phyloP scores from a whole-genome alignment of 2,329 filamentous ascomycete species.

The Cryphonectria radicalis region DNA sequence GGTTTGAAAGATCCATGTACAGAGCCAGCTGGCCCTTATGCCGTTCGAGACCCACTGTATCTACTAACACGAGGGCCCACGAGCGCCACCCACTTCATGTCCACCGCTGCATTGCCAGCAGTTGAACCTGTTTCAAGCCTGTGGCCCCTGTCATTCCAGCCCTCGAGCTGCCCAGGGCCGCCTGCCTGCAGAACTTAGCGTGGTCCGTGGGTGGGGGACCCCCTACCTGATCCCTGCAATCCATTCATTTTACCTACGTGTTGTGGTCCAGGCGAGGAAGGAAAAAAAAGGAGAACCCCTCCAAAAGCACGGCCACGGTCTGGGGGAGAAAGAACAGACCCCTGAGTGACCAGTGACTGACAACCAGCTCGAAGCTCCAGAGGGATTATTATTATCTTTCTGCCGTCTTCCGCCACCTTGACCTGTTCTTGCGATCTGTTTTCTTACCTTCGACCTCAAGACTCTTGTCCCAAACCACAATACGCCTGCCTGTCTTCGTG shows the following conservation, averaged over 20 bases:
- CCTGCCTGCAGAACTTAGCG: slow-evolving; percentile 5
- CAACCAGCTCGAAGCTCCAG: slow-evolving; percentile 20
- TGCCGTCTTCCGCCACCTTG: slow-evolving; percentile 10
- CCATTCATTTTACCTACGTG: slow-evolving; percentile 12
- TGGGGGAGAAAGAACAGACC: slow-evolving; percentile 20
- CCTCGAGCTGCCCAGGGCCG: slow-evolving; percentile 9
- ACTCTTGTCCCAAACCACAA: slow-evolving; percentile 8
- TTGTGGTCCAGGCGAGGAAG: neutral
- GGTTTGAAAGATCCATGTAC: slow-evolving; percentile 11
- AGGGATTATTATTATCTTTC: slow-evolving; percentile 16
- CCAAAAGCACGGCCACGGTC: slow-evolving; percentile 21
- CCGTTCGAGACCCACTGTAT: slow-evolving; percentile 9
- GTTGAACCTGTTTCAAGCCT: slow-evolving; percentile 19
- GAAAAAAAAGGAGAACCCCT: slow-evolving; percentile 22
- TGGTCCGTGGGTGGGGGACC: slow-evolving; percentile 16
- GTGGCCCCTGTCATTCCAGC: slow-evolving; percentile 18
- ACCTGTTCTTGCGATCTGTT: slow-evolving; percentile 16
- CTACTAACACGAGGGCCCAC: slow-evolving; percentile 22
- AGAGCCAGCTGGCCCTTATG: slow-evolving; percentile 14
- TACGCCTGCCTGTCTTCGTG: slow-evolving; percentile 13
- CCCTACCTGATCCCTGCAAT: slow-evolving; percentile 6
- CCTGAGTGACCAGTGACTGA: slow-evolving; percentile 24
- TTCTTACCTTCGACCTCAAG: slow-evolving; percentile 16
- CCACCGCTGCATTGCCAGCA: slow-evolving; percentile 19
- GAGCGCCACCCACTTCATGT: slow-evolving; percentile 16